Conservation (phyloP, 345 rosid species). For the Corchorus capsularis region DNA sequence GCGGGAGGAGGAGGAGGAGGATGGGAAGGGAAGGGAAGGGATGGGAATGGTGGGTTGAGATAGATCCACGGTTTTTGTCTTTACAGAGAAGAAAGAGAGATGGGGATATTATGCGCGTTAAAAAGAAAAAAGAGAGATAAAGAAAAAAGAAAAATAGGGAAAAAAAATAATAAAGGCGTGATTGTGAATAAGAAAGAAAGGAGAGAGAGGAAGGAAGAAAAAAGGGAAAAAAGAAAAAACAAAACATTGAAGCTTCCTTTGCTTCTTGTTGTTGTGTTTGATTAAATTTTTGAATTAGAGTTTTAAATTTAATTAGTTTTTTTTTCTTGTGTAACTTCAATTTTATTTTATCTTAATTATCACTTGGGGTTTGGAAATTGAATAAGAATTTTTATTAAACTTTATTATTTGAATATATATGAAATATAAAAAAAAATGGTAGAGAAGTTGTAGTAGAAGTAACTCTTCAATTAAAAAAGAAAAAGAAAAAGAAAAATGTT, state of each 20-base stretch:
- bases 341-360: too few relatives aligned
- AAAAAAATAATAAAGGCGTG: neutral
- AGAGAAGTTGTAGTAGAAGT: too few relatives aligned
- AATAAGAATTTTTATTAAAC: too few relatives aligned
- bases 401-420: too few relatives aligned
- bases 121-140: neutral
- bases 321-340: too few relatives aligned
- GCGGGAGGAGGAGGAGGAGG: neutral
- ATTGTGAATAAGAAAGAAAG: neutral
- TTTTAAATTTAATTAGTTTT: too few relatives aligned
- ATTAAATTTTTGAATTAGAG: too few relatives aligned
- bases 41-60: constrained; percentile 32
- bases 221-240: neutral
- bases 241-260: neutral
- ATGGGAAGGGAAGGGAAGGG: neutral
- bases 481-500: too few relatives aligned
- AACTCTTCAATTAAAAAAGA: too few relatives aligned
- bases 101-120: constrained; percentile 12
- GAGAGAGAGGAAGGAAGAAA: neutral
- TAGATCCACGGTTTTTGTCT: constrained; percentile 38
- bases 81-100: constrained; percentile 16
- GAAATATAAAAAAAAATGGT: too few relatives aligned
- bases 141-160: neutral
- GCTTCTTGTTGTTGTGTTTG: too few relatives aligned
- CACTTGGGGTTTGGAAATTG: too few relatives aligned